Evolutionary conservation across 257 asterid genomes (phyloP).

Genomic region (Solanum sitiens): DNA sequence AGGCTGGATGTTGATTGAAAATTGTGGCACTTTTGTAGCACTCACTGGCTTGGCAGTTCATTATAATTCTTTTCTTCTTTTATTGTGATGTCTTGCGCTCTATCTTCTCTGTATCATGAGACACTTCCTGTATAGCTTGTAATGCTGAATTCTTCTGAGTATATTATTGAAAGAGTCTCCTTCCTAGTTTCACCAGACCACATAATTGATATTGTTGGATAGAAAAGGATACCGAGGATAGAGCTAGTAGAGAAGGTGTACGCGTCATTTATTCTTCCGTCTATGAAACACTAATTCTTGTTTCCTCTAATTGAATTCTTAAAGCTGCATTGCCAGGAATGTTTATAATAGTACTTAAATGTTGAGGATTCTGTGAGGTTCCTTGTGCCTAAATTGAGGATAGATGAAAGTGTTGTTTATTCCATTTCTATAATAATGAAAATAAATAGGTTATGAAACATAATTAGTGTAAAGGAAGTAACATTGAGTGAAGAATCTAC

Average conservation of each 20-base stretch:
- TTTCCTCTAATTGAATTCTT: neutral
- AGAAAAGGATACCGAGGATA: neutral
- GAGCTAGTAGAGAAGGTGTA: neutral
- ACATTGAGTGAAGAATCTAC: neutral
- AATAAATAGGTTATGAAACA: neutral
- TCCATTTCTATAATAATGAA: neutral
- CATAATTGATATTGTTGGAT: neutral
- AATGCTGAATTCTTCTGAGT: slow-evolving; percentile 17
- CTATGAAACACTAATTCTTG: neutral
- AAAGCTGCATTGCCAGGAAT: neutral
- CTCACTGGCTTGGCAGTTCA: slow-evolving; percentile 1
- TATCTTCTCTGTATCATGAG: slow-evolving; percentile 16
- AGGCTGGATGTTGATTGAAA: slow-evolving; percentile 10
- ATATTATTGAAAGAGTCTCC: slow-evolving; percentile 12
- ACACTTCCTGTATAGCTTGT: slow-evolving; percentile 52
- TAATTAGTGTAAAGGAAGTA: neutral
- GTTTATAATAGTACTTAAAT: neutral
- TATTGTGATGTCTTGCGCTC: slow-evolving; percentile 13
- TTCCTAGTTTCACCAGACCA: neutral
- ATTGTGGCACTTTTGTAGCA: slow-evolving; percentile 7
- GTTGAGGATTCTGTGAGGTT: neutral
- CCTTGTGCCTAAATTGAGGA: neutral
- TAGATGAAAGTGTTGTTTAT: neutral
- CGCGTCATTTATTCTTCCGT: neutral
- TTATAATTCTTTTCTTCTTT: slow-evolving; percentile 2